Base-by-base conservation (phyloP, 78 protist species). In the Tieghemostelium lacteum region DNA sequence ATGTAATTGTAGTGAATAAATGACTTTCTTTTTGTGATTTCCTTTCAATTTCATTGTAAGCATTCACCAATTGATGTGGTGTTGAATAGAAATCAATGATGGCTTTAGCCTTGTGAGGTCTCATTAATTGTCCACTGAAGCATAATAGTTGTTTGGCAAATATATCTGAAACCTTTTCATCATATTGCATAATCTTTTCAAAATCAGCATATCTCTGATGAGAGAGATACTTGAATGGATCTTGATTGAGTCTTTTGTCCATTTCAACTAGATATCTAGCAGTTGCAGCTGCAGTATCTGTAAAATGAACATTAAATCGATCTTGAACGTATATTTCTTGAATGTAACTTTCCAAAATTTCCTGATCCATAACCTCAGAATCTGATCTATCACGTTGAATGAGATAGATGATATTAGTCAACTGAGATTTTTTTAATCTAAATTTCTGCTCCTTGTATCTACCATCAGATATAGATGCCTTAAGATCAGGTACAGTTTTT, bases 381-480 rank as follows among this genome's bases (percentile, higher is more conserved):
- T 49, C 17, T 3, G 12, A 4, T 28, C 14, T 69, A 2, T 52
- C 3, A 22, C 86, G 86, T 20, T 87, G 86, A 2, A 71, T 24
- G 24, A 87, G 66, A 36, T 87, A 87, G 36, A 65, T 60, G 0
- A 66, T 50, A 10, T 65, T 73, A n/a, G 28, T 37, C 1, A 87
- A n/a, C 6, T 78, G 78, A 63, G 31, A 74, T 34, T 29, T 29
- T 26, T 28, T 60, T 5, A 87, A 34, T 7, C 69, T 14, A n/a
- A 36, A 66, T 36, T 87, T 86, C 22, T 86, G 93, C 6, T 74
- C 69, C n/a, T 37, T 36, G 62, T 74, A 87, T n/a, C 93, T 3
- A 7, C 93, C 93, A 64, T 87, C 93, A 4, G 8, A 45, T 22
- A 16, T 29, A 3, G 73, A 55, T 3, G 57, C 60, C 8, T 28